A percentile compares a stretch with the other conserved stretches of the same genome.
These are phyloP conservation scores for Tetrapisispora arboricola DNA, from an alignment of 805 yeast genomes.

Conservation along the genomic window DNA sequence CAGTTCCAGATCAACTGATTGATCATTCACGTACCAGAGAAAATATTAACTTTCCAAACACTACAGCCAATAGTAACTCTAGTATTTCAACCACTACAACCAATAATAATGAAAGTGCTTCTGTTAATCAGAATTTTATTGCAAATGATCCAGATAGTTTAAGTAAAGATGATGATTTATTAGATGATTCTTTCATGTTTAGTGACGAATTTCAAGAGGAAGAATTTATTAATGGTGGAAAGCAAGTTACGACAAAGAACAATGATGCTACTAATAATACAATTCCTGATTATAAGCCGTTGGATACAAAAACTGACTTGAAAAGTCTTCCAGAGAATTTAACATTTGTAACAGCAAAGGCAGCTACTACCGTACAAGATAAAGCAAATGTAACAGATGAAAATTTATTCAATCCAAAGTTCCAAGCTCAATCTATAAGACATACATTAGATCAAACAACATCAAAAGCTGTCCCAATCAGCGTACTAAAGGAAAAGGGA, in stretches of 20 bases:
- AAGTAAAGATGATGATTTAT: constrained; percentile 24
- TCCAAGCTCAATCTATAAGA: constrained; percentile 44
- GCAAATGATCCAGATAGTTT: constrained; percentile 3
- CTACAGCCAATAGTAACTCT: too few relatives aligned
- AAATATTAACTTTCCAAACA: too few relatives aligned
- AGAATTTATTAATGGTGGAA: constrained; percentile 30
- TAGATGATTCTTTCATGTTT: constrained; percentile 46
- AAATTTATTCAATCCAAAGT: constrained; percentile 45
- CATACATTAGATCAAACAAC: constrained; percentile 58
- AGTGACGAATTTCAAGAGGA: constrained; percentile 38
- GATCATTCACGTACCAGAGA: too few relatives aligned
- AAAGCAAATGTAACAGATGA: constrained; percentile 32
- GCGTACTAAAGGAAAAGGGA: constrained; percentile 18
- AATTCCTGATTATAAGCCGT: not conserved
- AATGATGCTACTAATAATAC: not conserved
- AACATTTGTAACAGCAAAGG: constrained; percentile 54
- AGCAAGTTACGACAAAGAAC: not conserved
- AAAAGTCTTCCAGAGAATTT: constrained; percentile 2
- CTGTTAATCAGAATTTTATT: not conserved
- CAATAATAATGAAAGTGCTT: too few relatives aligned
- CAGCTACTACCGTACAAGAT: constrained; percentile 46
- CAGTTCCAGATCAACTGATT: not conserved
- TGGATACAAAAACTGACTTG: not conserved
- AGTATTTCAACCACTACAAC: too few relatives aligned
- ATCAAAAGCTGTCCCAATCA: constrained; percentile 45